A percentile compares a stretch with the other conserved stretches of the same genome.
Conservation (phyloP, 192 early-diverging fungal genomes). For the Borealophlyctis nickersoniae region DNA sequence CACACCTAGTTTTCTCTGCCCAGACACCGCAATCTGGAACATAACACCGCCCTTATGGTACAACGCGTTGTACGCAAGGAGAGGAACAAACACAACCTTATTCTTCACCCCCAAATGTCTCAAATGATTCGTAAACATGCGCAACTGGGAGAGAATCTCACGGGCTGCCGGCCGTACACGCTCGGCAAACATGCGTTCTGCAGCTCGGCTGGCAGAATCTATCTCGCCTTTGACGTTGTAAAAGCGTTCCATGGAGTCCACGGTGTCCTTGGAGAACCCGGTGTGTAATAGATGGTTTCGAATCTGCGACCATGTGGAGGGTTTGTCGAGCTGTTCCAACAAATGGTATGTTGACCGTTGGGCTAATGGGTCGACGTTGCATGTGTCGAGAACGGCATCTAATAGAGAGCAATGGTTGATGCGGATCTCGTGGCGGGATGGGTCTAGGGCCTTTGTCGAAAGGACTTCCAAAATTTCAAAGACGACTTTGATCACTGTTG, state of each 20-base stretch:
- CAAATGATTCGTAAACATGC: constrained; percentile 16
- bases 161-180: constrained; percentile 5
- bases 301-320: constrained; percentile 50
- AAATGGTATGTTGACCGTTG: constrained; percentile 53
- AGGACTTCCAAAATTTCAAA: constrained; percentile 38
- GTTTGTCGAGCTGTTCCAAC: constrained; percentile 60
- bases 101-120: constrained; percentile 26
- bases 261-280: constrained; percentile 19
- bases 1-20: constrained; percentile 34
- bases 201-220: constrained; percentile 1
- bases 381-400: constrained; percentile 70
- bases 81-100: constrained; percentile 48
- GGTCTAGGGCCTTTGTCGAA: constrained; percentile 30
- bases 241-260: constrained; percentile 28
- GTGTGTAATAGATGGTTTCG: constrained; percentile 51
- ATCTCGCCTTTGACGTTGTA: constrained; percentile 21
- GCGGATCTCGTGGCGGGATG: constrained; percentile 15
- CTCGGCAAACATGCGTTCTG: constrained; percentile 22
- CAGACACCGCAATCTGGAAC: constrained; percentile 59
- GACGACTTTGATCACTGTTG: constrained; percentile 68
- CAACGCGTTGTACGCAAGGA: constrained; percentile 57
- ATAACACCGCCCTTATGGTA: constrained; percentile 58
- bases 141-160: constrained; percentile 14
- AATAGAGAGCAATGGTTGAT: constrained; percentile 75
- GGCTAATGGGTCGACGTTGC: constrained; percentile 54